Conservation (phyloP, 208 protist genomes). For the Novymonas esmeraldas region DNA sequence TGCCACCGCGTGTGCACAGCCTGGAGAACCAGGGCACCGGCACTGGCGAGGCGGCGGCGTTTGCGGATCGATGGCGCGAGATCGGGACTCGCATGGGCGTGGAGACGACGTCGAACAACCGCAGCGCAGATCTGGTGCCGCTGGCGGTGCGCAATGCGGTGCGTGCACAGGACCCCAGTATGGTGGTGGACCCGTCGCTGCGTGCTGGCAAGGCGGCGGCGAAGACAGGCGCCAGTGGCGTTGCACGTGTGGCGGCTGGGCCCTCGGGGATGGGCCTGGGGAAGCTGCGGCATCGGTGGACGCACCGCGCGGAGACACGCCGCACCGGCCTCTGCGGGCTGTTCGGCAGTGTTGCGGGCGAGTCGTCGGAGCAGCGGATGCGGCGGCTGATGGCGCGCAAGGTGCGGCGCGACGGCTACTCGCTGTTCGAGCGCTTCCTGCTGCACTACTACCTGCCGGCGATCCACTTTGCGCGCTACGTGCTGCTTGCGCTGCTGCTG, state of each 20-base stretch:
- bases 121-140: conserved; percentile 23
- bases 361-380: conserved; percentile 41
- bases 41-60: conserved; percentile 15
- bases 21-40: conserved; percentile 8
- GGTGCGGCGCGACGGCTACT: conserved; percentile 45
- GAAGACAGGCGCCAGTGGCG: conserved; percentile 1
- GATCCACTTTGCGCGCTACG: conserved; percentile 23
- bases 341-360: conserved; percentile 29
- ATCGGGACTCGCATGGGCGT: conserved; percentile 18
- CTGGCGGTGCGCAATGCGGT: conserved; percentile 34
- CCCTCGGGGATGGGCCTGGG: conserved; percentile 30
- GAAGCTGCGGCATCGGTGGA: conserved; percentile 39
- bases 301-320: conserved; percentile 17
- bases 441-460: conserved; percentile 24
- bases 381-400: conserved; percentile 32
- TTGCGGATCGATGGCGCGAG: conserved; percentile 28
- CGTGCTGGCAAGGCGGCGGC: neutral
- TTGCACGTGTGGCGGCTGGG: conserved; percentile 16
- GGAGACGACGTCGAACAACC: conserved; percentile 14
- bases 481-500: conserved; percentile 26
- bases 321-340: conserved; percentile 37
- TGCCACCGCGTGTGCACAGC: conserved; percentile 16
- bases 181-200: conserved; percentile 13
- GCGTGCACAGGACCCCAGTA: conserved; percentile 41
- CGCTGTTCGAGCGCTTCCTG: conserved; percentile 45